These are phyloP conservation scores for Boletus tylopilopsis DNA, from an alignment of 768 basidiomycete genomes.

Conservation along the genomic window DNA sequence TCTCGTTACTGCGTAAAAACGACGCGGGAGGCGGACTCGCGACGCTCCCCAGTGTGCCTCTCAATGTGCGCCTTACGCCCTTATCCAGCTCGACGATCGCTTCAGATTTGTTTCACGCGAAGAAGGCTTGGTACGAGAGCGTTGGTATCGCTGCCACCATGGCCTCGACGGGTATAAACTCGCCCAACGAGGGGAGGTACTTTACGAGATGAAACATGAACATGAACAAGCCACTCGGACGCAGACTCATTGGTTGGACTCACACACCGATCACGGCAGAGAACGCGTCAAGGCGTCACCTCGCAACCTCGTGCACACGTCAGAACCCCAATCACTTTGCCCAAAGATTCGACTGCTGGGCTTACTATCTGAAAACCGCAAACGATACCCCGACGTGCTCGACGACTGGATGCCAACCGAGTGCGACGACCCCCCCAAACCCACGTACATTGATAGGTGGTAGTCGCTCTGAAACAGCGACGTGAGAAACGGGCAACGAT, in stretches of 20 bases:
- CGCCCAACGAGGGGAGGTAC: slow-evolving; percentile 56
- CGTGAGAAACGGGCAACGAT: no score
- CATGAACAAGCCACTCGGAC: not conserved
- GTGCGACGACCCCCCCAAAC: no score
- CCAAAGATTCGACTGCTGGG: no score
- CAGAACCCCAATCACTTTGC: no score
- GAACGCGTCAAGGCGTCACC: slow-evolving; percentile 64
- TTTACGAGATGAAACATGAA: slow-evolving; percentile 26
- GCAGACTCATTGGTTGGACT: slow-evolving; percentile 12
- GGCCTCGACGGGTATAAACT: slow-evolving; percentile 43
- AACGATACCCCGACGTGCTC: no score
- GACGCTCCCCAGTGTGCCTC: slow-evolving; percentile 51
- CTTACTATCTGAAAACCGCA: no score
- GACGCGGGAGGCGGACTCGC: slow-evolving; percentile 51
- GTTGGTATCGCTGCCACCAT: slow-evolving; percentile 44
- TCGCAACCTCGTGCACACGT: slow-evolving; percentile 67
- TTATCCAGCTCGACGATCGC: slow-evolving; percentile 52
- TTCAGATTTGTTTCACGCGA: slow-evolving; percentile 43
- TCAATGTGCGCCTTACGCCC: slow-evolving; percentile 54
- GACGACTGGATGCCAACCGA: no score
- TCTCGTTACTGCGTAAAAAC: slow-evolving; percentile 48
- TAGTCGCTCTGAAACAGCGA: no score
- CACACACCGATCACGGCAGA: slow-evolving; percentile 53
- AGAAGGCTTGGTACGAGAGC: slow-evolving; percentile 63
- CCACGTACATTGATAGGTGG: no score